Percentiles rank a stretch among this genome's conserved stretches.
Conservation (phyloP, 2,329 filamentous ascomycete genomes). For the Fusarium setosum region DNA sequence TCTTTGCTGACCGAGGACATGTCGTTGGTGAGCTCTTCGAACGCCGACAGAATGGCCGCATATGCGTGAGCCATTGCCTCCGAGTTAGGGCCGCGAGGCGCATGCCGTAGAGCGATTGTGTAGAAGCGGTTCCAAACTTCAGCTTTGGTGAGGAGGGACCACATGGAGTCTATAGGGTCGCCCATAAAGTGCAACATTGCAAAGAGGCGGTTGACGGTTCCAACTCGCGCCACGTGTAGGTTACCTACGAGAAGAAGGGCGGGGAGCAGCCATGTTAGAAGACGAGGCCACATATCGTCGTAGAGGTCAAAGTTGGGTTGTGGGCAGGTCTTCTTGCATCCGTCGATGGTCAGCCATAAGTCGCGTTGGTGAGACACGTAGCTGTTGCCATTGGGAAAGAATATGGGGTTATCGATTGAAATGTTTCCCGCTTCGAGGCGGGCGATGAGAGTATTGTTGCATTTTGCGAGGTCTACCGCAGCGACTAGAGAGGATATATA, state of each 20-base stretch:
- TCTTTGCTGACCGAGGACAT: slow-evolving; percentile 9
- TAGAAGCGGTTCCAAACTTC: slow-evolving; percentile 11
- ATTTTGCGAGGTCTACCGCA: background rate
- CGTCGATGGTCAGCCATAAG: slow-evolving; percentile 44
- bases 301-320: slow-evolving; percentile 13
- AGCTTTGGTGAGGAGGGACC: slow-evolving; percentile 1
- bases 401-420: background rate
- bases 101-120: background rate
- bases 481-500: background rate
- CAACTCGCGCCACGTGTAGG: slow-evolving; percentile 12
- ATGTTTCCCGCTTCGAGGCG: background rate
- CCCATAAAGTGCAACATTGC: slow-evolving; percentile 9
- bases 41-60: slow-evolving; percentile 14
- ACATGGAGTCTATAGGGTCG: slow-evolving; percentile 13
- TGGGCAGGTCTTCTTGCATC: slow-evolving; percentile 16
- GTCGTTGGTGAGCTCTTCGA: slow-evolving; percentile 23
- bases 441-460: background rate
- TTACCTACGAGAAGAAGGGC: slow-evolving; percentile 22
- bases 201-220: slow-evolving; percentile 4
- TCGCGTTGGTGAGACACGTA: background rate
- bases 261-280: slow-evolving; percentile 23
- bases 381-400: background rate
- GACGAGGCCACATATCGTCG: slow-evolving; percentile 21
- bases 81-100: background rate
- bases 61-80: slow-evolving; percentile 1